Evolutionary conservation across 179 eudicot species (phyloP), one percentile per base, ranked within the genome.

Genomic region (Heliamphora pulchella): DNA sequence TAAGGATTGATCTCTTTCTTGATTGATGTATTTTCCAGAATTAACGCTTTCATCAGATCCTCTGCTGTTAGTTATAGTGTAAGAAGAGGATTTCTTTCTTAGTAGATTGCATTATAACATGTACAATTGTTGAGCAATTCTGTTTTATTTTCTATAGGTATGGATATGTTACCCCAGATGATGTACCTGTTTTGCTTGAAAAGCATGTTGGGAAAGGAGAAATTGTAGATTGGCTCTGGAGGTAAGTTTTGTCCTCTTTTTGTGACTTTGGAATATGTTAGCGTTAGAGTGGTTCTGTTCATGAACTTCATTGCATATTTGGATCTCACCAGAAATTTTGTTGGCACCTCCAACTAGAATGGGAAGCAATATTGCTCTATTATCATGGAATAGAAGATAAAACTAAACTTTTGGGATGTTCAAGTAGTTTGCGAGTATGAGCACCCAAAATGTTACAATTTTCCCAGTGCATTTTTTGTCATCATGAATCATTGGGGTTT

Each of bases 101-200:
- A 41, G 15, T 55, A 22, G 22, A 62, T 61, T 48, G 91, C 93
- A 90, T 59, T 1, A 4, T 57, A 51, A 11, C 15, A 17, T 78
- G 67, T 14, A 46, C 39, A 9, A 6, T 39, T 8, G 7, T 48
- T 20, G 43, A 72, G 13, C n/a, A 47, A 3, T 72, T 1, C 48
- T 8, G 97, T 97, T 41, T 53, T 17, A 46, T 77, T 17, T 54
- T 43, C 17, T 50, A 63, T 72, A 96, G 99, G 99, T 94, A 96
- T 83, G 99, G 99, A 17, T 94, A 96, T 87, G 97, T 96, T 80
- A 87, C 90, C 75, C 94, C 90, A 39, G 97, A 96, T 51, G 97
- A 94, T 88, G 97, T 94, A 44, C 89, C 97, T 79, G 72, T 77
- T 79, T 86, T 94, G 94, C 93, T 96, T n/a, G 96, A 91, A 72